Evolutionary conservation across 2,329 filamentous ascomycete genomes (phyloP).

Genomic region (Fusarium napiforme): DNA sequence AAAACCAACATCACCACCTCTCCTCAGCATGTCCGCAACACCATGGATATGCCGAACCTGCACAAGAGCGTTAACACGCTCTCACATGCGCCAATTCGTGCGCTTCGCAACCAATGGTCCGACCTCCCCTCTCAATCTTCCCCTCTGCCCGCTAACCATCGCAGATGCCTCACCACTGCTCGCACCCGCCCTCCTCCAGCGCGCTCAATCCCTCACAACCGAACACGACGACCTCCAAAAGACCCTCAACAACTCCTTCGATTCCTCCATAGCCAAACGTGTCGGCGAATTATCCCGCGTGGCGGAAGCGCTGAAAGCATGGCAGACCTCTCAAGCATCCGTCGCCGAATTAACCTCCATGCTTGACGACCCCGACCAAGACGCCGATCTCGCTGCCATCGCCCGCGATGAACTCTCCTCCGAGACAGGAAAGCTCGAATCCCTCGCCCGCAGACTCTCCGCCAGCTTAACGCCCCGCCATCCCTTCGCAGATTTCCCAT

Average conservation of each 20-base stretch:
- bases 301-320: conserved; percentile 66
- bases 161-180: conserved; percentile 48
- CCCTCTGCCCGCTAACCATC: background rate
- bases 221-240: conserved; percentile 68
- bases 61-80: conserved; percentile 45
- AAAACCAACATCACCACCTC: conserved; percentile 2
- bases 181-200: conserved; percentile 66
- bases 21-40: conserved; percentile 45
- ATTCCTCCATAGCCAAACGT: conserved; percentile 67
- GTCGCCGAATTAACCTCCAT: conserved; percentile 65
- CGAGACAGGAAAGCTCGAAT: conserved; percentile 70
- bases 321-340: conserved; percentile 65
- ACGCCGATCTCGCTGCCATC: conserved; percentile 79
- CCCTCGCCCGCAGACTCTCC: conserved; percentile 75
- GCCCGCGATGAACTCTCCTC: conserved; percentile 83
- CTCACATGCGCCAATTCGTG: conserved; percentile 41
- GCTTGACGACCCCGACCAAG: conserved; percentile 58
- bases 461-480: conserved; percentile 85
- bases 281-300: conserved; percentile 70
- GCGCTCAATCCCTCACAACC: conserved; percentile 66
- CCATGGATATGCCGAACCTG: conserved; percentile 54
- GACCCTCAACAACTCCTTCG: conserved; percentile 64
- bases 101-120: conserved; percentile 50
- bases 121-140: background rate
- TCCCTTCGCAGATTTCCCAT: conserved; percentile 89